Conservation (phyloP, 169 alveolate species). For the Cytauxzoon felis region DNA sequence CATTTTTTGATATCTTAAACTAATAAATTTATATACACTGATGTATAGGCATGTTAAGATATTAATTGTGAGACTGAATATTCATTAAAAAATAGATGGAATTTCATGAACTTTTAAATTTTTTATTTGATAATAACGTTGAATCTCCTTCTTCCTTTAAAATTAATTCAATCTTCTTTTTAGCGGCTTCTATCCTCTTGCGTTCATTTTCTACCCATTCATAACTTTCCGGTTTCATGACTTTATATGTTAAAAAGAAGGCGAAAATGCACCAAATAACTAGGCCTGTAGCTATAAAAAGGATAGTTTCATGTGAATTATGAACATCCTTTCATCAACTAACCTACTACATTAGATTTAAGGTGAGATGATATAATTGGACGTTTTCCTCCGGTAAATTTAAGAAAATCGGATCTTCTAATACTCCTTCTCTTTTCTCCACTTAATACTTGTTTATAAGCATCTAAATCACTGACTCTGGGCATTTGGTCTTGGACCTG, state of each 20-base stretch:
- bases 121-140: too few species aligned
- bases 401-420: conserved; percentile 59
- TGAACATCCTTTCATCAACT: conserved; percentile 1
- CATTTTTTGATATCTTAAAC: too few species aligned
- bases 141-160: conserved; percentile 21
- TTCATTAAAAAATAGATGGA: not conserved
- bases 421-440: conserved; percentile 48
- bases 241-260: conserved; percentile 56
- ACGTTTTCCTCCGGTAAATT: conserved; percentile 61
- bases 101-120: too few species aligned
- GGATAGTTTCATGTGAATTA: not conserved
- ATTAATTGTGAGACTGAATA: not conserved
- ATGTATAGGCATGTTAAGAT: not conserved
- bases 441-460: conserved; percentile 28
- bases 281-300: conserved; percentile 60
- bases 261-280: conserved; percentile 72
- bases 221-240: conserved; percentile 72
- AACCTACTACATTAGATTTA: conserved; percentile 55
- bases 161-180: conserved; percentile 53
- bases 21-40: too few species aligned
- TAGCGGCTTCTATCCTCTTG: conserved; percentile 72
- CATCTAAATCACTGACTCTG: conserved; percentile 57
- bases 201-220: conserved; percentile 77
- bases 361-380: conserved; percentile 64
- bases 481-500: conserved; percentile 59